Conservation (phyloP, 2,329 filamentous ascomycete genomes). For the Diaporthe destruens region DNA sequence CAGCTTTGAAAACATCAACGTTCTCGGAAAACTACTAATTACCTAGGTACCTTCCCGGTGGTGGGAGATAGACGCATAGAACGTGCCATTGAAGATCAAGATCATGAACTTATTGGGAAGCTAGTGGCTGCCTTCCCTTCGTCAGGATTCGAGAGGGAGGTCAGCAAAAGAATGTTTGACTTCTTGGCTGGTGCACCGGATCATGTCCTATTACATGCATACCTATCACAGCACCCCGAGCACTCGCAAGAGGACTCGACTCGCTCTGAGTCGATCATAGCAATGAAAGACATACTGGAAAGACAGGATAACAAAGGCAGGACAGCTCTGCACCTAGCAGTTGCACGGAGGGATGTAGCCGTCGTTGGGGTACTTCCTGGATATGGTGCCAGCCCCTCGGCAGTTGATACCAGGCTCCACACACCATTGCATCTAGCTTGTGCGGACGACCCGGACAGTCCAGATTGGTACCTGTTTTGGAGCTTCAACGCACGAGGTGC, state of each 20-base stretch:
- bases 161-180: background rate
- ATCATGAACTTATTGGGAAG: too few relatives aligned
- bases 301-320: background rate
- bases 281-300: background rate
- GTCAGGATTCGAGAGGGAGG: too few relatives aligned
- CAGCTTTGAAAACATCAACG: background rate
- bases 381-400: background rate
- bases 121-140: too few relatives aligned
- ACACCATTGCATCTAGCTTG: constrained; percentile 22
- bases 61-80: background rate
- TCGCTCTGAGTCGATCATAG: background rate
- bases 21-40: background rate
- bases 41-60: background rate
- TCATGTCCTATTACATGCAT: background rate
- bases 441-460: too few relatives aligned
- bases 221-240: background rate
- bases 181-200: background rate
- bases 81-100: too few relatives aligned
- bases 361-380: background rate
- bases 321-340: constrained; percentile 5
- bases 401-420: background rate
- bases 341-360: background rate
- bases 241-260: background rate
- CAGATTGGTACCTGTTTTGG: too few relatives aligned
- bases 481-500: background rate